phyloP scores from a whole-genome alignment of 2,329 filamentous ascomycete genomes.

The Microascus cirrosus region DNA sequence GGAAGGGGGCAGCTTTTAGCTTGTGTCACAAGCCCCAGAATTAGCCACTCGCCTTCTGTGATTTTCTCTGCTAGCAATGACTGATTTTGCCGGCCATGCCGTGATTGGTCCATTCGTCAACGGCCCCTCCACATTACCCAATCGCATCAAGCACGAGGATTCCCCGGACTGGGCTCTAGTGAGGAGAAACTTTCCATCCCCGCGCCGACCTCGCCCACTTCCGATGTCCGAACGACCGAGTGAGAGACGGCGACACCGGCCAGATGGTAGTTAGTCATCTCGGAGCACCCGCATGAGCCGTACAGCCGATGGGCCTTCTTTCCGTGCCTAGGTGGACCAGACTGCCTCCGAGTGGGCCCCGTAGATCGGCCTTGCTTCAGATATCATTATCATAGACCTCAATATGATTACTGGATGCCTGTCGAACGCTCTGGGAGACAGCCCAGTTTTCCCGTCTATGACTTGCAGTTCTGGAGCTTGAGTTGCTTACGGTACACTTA shows the following conservation, averaged over 20 bases:
- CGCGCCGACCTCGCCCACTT: background rate
- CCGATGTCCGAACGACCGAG: background rate
- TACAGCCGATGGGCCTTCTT: background rate
- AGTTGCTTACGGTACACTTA: no score
- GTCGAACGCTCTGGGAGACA: no score
- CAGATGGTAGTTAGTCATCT: background rate
- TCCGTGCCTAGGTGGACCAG: background rate
- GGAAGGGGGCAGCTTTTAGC: background rate
- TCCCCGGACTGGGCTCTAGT: background rate
- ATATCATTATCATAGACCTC: no score
- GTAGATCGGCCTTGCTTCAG: no score
- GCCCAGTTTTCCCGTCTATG: no score
- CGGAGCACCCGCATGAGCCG: background rate
- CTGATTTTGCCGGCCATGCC: background rate
- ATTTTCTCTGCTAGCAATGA: background rate
- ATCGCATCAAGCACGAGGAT: background rate
- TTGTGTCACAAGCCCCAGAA: background rate
- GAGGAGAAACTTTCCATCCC: background rate
- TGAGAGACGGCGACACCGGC: background rate
- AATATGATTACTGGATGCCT: no score
- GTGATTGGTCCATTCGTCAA: background rate
- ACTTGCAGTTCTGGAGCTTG: no score
- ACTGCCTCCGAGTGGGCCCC: no score
- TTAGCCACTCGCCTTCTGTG: background rate
- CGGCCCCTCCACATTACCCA: background rate